Percentiles rank a stretch among this genome's conserved stretches.
phyloP scores from a whole-genome alignment of 1,284 basidiomycete genomes.

The Mycena citricolor region DNA sequence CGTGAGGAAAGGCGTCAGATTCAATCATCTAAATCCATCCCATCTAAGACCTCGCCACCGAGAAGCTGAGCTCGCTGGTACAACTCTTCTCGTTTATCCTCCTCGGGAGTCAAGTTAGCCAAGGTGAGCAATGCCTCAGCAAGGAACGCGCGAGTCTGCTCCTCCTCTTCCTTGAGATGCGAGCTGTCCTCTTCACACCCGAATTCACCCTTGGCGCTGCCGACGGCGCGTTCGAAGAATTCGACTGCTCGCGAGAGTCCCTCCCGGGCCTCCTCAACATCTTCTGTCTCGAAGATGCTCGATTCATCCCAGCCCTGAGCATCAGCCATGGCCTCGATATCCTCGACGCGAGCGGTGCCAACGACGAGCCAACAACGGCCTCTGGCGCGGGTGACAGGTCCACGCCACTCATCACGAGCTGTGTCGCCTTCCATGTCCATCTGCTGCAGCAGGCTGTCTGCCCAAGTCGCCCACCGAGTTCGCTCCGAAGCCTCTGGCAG shows the following conservation, averaged over 20 bases:
- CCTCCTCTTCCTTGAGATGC: slow-evolving; percentile 29
- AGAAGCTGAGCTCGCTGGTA: slow-evolving; percentile 49
- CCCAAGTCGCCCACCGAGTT: slow-evolving; percentile 57
- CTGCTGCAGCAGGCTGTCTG: slow-evolving; percentile 58
- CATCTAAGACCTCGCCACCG: slow-evolving; percentile 37
- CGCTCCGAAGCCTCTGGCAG: slow-evolving; percentile 44
- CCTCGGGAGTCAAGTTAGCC: slow-evolving; percentile 54
- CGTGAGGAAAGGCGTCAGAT: too few relatives aligned
- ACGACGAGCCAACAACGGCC: slow-evolving; percentile 56
- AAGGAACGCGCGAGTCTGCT: slow-evolving; percentile 42
- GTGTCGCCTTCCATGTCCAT: slow-evolving; percentile 59
- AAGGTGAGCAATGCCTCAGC: slow-evolving; percentile 57
- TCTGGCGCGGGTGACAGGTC: slow-evolving; percentile 44
- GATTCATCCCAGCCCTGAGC: slow-evolving; percentile 35
- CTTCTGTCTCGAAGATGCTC: slow-evolving; percentile 38
- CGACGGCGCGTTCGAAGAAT: slow-evolving; percentile 50
- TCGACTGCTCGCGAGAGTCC: slow-evolving; percentile 46
- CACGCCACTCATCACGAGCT: slow-evolving; percentile 40
- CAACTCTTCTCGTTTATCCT: slow-evolving; percentile 46
- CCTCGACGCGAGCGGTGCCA: slow-evolving; percentile 52
- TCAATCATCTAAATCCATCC: slow-evolving; percentile 22
- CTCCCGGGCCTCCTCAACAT: slow-evolving; percentile 53
- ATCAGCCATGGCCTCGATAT: slow-evolving; percentile 50
- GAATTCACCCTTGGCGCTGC: slow-evolving; percentile 24
- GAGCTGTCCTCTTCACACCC: slow-evolving; percentile 18